phyloP scores from a whole-genome alignment of 139 green algal species.

The Trebouxia sp. region DNA sequence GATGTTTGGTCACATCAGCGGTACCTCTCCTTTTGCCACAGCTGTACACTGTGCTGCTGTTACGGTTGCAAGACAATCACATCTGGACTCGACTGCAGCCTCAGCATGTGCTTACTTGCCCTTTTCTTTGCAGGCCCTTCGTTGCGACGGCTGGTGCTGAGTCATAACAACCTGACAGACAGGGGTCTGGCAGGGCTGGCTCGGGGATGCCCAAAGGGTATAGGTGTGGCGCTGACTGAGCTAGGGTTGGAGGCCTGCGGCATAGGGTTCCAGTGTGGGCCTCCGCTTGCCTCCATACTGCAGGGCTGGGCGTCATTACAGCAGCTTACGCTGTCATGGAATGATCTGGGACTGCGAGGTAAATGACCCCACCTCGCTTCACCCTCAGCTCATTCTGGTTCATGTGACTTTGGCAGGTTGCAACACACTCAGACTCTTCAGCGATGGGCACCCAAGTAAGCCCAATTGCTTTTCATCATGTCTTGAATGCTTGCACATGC shows the following conservation, averaged over 20 bases:
- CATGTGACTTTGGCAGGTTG: too few relatives aligned
- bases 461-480: too few relatives aligned
- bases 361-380: background rate
- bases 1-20: too few relatives aligned
- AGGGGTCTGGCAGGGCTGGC: constrained; percentile 2
- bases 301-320: background rate
- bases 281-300: background rate
- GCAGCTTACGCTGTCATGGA: constrained; percentile 11
- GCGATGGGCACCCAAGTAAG: too few relatives aligned
- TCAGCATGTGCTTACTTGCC: too few relatives aligned
- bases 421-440: too few relatives aligned
- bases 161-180: background rate
- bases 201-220: constrained; percentile 7
- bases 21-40: too few relatives aligned
- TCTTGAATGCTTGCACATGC: too few relatives aligned
- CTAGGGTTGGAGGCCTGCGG: background rate
- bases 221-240: background rate
- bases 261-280: background rate
- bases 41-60: too few relatives aligned
- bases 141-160: background rate
- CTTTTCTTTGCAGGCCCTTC: constrained; percentile 3
- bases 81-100: too few relatives aligned
- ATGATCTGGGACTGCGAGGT: background rate
- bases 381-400: too few relatives aligned
- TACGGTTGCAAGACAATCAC: too few relatives aligned